Base-by-base conservation (phyloP, 2,329 filamentous ascomycete genomes). In the Sarocladium strictum region DNA sequence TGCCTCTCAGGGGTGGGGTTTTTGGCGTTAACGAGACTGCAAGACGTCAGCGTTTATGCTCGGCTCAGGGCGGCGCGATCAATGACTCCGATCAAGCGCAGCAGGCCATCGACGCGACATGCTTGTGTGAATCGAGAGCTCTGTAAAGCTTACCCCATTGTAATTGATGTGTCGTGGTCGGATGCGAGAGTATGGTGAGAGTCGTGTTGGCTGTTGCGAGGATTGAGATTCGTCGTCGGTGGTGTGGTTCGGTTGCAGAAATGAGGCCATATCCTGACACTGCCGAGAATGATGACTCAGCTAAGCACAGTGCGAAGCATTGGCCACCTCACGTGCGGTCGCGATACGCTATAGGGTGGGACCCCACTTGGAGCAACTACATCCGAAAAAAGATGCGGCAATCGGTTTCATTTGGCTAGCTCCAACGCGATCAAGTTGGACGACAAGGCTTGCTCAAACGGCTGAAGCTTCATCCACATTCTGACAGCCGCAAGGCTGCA, bases 1-100 rank as follows among this genome's bases (percentile, higher is more conserved):
- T 93, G 89, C 76, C 87, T 80, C 68, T 87, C 65, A 55, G 87
- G 86, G 65, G 92, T 88, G 66, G 80, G 81, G 82, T 93, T 93
- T 70, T 81, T 79, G 71, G 85, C 84, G 80, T 89, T 77, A 76
- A 90, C 62, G 68, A 85, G 66, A 67, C 80, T 81, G 63, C 51
- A 54, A 56, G 23, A 40, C 19, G 50, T 53, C 21, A 53, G 50
- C 24, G 5, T 24, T 52, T 14, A 10, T 40, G n/a, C 26, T 51
- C 47, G 19, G 24, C 23, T 47, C 14, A 4, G 14, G 47, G 5
- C 17, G 17, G 7, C 17, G 47, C 6, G 27, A 9, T 10, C 7
- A 27, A 21, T 3, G 10, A 29, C 27, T 51, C 14, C 47, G 47
- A n/a, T 29, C 23, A 23, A 17, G 24, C 24, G 10, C 4, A 21